Conservation (phyloP, 805 yeast species). For the Metschnikowia arizonensis region DNA sequence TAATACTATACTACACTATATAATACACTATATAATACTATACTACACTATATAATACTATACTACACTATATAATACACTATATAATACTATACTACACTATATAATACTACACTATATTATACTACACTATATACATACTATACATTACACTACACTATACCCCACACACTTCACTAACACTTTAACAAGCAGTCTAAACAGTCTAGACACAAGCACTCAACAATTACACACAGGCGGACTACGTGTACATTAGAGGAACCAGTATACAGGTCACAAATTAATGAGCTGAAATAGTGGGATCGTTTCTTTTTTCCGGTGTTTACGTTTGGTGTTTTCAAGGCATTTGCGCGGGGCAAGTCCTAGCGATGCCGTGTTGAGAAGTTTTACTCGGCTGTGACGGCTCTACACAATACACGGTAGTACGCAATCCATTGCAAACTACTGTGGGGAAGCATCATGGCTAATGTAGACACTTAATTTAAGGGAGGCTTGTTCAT, state of each 20-base stretch:
- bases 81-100: too few relatives aligned
- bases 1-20: too few relatives aligned
- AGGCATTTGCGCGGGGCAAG: constrained; percentile 5
- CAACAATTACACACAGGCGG: too few relatives aligned
- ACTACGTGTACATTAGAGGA: not conserved
- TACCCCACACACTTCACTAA: too few relatives aligned
- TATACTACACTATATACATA: too few relatives aligned
- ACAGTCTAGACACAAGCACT: too few relatives aligned
- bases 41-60: too few relatives aligned
- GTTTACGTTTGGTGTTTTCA: not conserved
- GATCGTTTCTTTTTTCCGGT: not conserved
- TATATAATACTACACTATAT: too few relatives aligned
- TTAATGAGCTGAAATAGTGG: not conserved
- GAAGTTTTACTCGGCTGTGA: not conserved
- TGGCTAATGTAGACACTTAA: not conserved
- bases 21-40: too few relatives aligned
- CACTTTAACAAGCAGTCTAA: too few relatives aligned
- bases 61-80: too few relatives aligned
- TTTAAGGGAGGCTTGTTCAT: not conserved
- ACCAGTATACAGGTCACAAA: not conserved
- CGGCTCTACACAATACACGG: constrained; percentile 2
- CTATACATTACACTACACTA: too few relatives aligned
- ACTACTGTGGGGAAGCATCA: constrained; percentile 2
- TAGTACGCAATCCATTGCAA: not conserved
- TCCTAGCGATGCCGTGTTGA: constrained; percentile 4